Evolutionary conservation across 2,329 filamentous ascomycete genomes (phyloP).

Genomic region (Bipolaris cookei): DNA sequence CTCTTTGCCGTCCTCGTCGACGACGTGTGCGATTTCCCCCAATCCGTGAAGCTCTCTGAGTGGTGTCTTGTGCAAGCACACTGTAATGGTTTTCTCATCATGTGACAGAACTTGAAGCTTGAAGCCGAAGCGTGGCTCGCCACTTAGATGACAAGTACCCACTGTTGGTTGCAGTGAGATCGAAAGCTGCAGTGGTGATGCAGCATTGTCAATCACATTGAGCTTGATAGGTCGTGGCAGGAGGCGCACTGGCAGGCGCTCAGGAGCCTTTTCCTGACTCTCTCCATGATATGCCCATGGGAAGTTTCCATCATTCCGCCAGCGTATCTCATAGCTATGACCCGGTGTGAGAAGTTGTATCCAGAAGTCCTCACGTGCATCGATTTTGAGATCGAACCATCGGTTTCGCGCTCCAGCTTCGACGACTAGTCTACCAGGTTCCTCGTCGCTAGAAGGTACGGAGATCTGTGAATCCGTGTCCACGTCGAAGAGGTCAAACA

Average conservation of each 20-base stretch:
- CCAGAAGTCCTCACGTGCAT: background rate
- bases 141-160: background rate
- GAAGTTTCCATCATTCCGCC: background rate
- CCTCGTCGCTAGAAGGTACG: background rate
- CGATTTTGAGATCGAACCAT: background rate
- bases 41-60: background rate
- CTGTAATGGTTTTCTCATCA: background rate
- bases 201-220: background rate
- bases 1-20: background rate
- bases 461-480: background rate
- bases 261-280: background rate
- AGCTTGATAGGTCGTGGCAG: background rate
- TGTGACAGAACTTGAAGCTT: background rate
- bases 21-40: background rate
- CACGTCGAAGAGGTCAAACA: background rate
- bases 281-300: background rate
- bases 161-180: background rate
- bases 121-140: background rate
- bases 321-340: background rate
- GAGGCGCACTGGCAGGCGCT: background rate
- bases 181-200: background rate
- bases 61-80: background rate
- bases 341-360: background rate
- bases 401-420: background rate
- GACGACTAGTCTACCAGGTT: background rate